Evolutionary conservation across 331 rosid species (phyloP).

Genomic region (Quercus phellos): DNA sequence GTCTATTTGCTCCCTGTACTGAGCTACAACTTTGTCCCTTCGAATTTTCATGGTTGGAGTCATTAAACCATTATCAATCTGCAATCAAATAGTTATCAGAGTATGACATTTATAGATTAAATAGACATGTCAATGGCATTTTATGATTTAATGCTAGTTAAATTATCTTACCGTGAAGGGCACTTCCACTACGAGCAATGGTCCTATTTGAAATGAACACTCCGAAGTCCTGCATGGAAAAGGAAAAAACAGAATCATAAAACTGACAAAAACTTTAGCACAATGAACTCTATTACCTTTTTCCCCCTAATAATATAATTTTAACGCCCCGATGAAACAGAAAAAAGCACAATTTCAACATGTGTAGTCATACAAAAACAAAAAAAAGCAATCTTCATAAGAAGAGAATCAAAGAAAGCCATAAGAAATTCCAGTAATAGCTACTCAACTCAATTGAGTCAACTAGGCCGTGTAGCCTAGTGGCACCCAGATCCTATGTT

Average conservation of each 20-base stretch:
- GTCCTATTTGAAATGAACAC: slow-evolving; percentile 80
- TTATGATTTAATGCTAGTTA: neutral
- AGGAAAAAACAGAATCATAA: neutral
- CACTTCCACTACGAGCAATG: slow-evolving; percentile 65
- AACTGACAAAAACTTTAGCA: neutral
- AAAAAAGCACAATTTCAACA: neutral
- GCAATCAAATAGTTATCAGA: slow-evolving; percentile 26
- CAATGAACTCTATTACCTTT: neutral
- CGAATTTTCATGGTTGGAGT: slow-evolving; percentile 92
- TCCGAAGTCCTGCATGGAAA: slow-evolving; percentile 62
- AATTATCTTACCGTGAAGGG: slow-evolving; percentile 74
- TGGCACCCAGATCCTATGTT: too few species aligned
- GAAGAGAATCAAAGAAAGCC: neutral
- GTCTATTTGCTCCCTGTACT: slow-evolving; percentile 57
- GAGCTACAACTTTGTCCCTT: slow-evolving; percentile 61
- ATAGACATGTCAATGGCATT: neutral
- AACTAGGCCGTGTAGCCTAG: too few species aligned
- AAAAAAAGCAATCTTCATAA: neutral
- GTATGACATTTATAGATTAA: neutral
- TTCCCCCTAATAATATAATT: neutral
- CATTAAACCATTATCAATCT: slow-evolving; percentile 84
- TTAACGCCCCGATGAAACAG: neutral
- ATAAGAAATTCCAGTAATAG: neutral
- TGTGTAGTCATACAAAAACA: neutral
- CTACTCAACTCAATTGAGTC: neutral